Conservation (phyloP, 139 green algal genomes). For the Chlorella sorokiniana region DNA sequence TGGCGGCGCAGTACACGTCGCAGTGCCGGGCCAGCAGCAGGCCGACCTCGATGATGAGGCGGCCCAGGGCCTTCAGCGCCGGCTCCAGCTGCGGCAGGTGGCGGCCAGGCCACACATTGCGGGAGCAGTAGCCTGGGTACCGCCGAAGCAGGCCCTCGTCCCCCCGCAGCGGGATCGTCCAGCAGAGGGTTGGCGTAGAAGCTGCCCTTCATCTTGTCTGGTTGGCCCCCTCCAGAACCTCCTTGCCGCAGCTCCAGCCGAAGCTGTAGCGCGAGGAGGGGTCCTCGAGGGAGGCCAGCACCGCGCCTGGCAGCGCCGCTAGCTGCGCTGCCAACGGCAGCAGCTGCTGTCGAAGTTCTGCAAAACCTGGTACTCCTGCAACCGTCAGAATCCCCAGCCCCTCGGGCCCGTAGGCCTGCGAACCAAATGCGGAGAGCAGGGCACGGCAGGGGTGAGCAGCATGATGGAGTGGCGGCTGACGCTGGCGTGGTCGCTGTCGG, state of each 20-base stretch:
- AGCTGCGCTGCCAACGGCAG: slow-evolving; percentile 60
- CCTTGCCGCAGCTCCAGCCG: slow-evolving; percentile 75
- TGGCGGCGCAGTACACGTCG: slow-evolving; percentile 41
- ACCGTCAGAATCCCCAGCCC: slow-evolving; percentile 70
- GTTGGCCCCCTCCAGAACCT: slow-evolving; percentile 57
- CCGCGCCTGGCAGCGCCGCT: slow-evolving; percentile 53
- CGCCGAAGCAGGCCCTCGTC: slow-evolving; percentile 8
- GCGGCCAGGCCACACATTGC: slow-evolving; percentile 76
- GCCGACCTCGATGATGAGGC: slow-evolving; percentile 59
- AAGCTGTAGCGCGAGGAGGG: slow-evolving; percentile 62
- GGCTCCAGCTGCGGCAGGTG: slow-evolving; percentile 67
- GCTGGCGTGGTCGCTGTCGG: no score
- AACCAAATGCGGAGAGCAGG: no score
- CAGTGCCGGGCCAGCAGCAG: slow-evolving; percentile 57
- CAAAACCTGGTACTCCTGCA: slow-evolving; percentile 48
- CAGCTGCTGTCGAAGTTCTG: slow-evolving; percentile 43
- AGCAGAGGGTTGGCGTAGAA: slow-evolving; percentile 77
- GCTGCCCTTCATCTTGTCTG: slow-evolving; percentile 64
- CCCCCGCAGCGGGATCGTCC: slow-evolving; percentile 33
- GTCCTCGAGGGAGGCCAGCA: slow-evolving; percentile 55
- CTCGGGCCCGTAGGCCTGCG: slow-evolving; percentile 58
- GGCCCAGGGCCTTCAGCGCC: slow-evolving; percentile 71
- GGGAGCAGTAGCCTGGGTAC: slow-evolving; percentile 56
- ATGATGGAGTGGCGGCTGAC: no score
- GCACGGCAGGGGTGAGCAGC: background rate